Evolutionary conservation across 306 rosid species (phyloP), one percentile per base, ranked within the genome.

Genomic region (Castanea mollissima): DNA sequence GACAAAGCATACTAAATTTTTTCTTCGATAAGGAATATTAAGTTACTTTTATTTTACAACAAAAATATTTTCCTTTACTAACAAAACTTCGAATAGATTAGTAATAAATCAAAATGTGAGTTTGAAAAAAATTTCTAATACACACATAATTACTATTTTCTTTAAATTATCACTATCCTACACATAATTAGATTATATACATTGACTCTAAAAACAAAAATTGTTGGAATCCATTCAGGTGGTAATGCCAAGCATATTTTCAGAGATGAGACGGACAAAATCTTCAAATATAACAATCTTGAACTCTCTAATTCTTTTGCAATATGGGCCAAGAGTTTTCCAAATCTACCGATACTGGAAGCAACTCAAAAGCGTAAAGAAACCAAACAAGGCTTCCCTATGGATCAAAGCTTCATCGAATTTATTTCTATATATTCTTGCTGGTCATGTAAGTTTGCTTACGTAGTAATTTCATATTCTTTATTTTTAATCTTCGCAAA

Each of bases 401-500:
- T 21, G 98, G 98, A 89, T 96, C 54, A 94, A 90, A 86, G 98
- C 96, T 75, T 93, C 97, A 73, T 90, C 83, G 74, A 89, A 89
- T 86, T 95, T 92, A 82, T 86, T 92, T 59, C 95, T 92, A 54
- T 90, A 94, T 90, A 90, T 94, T 96, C 97, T 94, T 72, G 98
- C 98, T 55, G 87, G 98, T 81, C 98, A 94, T 86, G 98, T 92
- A 88, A 86, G 98, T 88, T 75, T 57, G 64, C 76, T 60, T 72
- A 76, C 44, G 52, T 13, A 69, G 20, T 46, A 46, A 46, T 46
- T 46, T 46, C 54, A 46, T 3, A 46, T 11, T 46, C 15, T 9
- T 46, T 46, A 10, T 2, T 2, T 46, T 46, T 46, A 46, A 46
- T 46, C 19, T 41, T 44, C 5, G 2, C 74, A 46, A 46, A 12